Conservation (phyloP, 2,329 filamentous ascomycete genomes). For the Teratosphaeria pseudoeucalypti region DNA sequence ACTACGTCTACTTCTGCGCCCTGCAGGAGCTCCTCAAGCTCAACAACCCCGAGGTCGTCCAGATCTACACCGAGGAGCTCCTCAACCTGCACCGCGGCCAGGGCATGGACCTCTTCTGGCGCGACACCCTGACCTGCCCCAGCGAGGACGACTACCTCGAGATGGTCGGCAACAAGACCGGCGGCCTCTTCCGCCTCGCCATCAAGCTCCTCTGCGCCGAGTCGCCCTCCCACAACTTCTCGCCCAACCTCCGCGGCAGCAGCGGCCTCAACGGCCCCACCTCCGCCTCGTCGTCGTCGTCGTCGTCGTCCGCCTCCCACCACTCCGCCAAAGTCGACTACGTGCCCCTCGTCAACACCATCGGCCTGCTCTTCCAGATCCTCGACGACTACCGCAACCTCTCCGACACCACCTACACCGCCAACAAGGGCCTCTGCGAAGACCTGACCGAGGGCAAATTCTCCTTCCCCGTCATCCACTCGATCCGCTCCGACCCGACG, state of each 20-base stretch:
- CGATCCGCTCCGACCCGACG: slow-evolving; percentile 64
- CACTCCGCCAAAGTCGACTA: slow-evolving; percentile 46
- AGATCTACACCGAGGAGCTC: slow-evolving; percentile 71
- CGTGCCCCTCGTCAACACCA: slow-evolving; percentile 71
- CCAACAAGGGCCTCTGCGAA: slow-evolving; percentile 89
- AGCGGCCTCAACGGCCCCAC: not conserved
- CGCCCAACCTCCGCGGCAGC: slow-evolving; percentile 4
- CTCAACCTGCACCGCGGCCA: slow-evolving; percentile 77
- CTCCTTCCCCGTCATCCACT: slow-evolving; percentile 89
- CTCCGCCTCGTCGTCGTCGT: too few relatives aligned
- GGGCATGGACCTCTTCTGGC: slow-evolving; percentile 87
- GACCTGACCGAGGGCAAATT: slow-evolving; percentile 97
- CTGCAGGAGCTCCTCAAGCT: slow-evolving; percentile 65
- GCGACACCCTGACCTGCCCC: slow-evolving; percentile 72
- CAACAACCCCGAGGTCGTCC: slow-evolving; percentile 48
- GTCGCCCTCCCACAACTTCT: slow-evolving; percentile 30
- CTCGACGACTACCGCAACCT: slow-evolving; percentile 92
- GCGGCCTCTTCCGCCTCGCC: slow-evolving; percentile 72
- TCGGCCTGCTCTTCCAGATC: slow-evolving; percentile 83
- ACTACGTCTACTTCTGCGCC: slow-evolving; percentile 78
- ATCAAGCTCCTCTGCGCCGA: slow-evolving; percentile 84
- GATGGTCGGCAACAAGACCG: slow-evolving; percentile 88
- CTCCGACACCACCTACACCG: slow-evolving; percentile 50
- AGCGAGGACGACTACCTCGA: slow-evolving; percentile 86
- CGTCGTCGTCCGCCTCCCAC: not conserved